Base-by-base conservation (phyloP, 176 grass and related monocot species). In the Juncus inflexus region DNA sequence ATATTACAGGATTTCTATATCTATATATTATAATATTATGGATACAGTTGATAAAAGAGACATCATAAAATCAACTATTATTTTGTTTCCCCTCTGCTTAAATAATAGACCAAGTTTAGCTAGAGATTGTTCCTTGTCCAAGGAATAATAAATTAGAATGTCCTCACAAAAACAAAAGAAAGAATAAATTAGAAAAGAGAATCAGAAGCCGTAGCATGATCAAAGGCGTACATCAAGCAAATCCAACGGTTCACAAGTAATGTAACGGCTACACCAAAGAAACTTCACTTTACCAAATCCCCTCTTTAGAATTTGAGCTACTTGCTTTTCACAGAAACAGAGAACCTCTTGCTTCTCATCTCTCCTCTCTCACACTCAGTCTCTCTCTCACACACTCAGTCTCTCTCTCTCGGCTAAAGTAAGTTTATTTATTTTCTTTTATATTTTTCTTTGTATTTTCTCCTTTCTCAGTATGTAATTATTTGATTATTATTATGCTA, bases 251-350 rank as follows among this genome's bases (percentile, higher is more conserved):
- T 5, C 7, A 9, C 42, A 12, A 70, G 67, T 53, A 7, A 14
- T 51, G 38, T 58, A 70, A 58, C 14, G 52, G 67, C 52, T 70
- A 40, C 2, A 70, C 67, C 67, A 70, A 70, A 55, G 14, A 55
- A 70, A 70, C 50, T 70, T 70, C 55, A 56, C 66, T 70, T 70
- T 70, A 56, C 66, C 66, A 42, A 40, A 40, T 42, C 4, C 6
- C 35, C 4, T 54, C 7, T 58, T 41, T 57, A 55, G 55, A 68
- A 12, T 42, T 35, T 49, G 63, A 53, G 52, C 36, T 52, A 35
- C 63, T 47, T 47, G 43, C 43, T 6, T 47, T 47, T 9, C 43
- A 47, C 4, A 47, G 9, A 52, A 4, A 67, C 35, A 67, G 11
- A 40, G 19, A 67, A 38, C 28, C 52, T 42, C 67, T 70, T 9